Conservation (phyloP, 352 stramenopile species). For the Globisporangium nodosum region DNA sequence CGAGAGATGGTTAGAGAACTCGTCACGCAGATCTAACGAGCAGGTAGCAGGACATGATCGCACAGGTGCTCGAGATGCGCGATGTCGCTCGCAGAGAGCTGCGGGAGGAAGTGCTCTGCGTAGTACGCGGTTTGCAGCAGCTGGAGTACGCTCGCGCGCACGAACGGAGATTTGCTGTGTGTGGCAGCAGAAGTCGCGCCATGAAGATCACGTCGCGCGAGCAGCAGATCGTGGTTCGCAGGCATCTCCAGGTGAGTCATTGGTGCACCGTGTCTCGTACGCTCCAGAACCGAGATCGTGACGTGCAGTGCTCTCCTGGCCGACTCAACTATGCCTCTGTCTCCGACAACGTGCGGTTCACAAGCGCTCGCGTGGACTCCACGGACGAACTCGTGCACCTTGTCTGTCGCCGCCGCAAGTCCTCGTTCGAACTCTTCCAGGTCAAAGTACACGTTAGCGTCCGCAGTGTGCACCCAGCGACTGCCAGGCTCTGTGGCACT, state of each 20-base stretch:
- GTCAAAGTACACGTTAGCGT: slow-evolving; percentile 36
- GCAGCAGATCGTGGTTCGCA: neutral
- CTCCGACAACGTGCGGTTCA: neutral
- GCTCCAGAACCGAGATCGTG: slow-evolving; percentile 1
- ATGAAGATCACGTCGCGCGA: neutral
- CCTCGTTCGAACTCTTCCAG: slow-evolving; percentile 29
- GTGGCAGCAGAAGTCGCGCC: neutral
- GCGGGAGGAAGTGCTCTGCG: slow-evolving; percentile 15
- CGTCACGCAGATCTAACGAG: neutral
- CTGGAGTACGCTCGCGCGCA: slow-evolving; percentile 33
- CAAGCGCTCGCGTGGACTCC: slow-evolving; percentile 11
- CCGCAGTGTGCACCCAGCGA: slow-evolving; percentile 3
- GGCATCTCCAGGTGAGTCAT: neutral
- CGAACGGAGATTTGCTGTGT: slow-evolving; percentile 10
- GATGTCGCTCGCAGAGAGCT: slow-evolving; percentile 16
- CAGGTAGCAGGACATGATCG: slow-evolving; percentile 1
- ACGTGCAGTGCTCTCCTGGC: slow-evolving; percentile 1
- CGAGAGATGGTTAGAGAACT: neutral
- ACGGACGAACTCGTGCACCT: slow-evolving; percentile 2
- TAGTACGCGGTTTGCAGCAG: slow-evolving; percentile 37
- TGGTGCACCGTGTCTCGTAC: neutral
- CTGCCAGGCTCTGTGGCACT: neutral
- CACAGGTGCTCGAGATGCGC: slow-evolving; percentile 26
- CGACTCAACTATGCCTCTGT: slow-evolving; percentile 7
- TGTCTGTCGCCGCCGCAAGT: slow-evolving; percentile 5